phyloP scores from a whole-genome alignment of 176 grass and related monocot genomes.

The Raddia distichophylla region DNA sequence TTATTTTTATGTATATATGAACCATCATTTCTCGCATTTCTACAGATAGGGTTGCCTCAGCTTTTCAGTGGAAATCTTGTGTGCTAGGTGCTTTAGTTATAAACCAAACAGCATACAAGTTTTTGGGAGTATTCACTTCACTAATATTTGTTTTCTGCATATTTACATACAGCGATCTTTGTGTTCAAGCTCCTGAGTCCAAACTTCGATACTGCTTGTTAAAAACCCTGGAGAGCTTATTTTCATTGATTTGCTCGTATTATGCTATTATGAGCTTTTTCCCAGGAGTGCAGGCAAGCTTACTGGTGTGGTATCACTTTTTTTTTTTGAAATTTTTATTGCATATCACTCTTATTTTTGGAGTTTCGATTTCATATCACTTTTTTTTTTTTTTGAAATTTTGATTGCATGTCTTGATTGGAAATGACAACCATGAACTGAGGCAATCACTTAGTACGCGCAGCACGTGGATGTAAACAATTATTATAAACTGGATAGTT shows the following conservation, averaged over 20 bases:
- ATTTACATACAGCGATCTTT: slow-evolving; percentile 98
- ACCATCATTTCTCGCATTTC: slow-evolving; percentile 14
- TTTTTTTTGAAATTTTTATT: too few relatives aligned
- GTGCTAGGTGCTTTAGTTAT: slow-evolving; percentile 17
- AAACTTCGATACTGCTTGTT: slow-evolving; percentile 89
- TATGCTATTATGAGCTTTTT: slow-evolving; percentile 88
- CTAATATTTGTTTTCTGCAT: slow-evolving; percentile 55
- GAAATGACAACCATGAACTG: neutral
- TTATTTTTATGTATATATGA: neutral
- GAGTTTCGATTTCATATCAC: too few relatives aligned
- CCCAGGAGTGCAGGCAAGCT: slow-evolving; percentile 68
- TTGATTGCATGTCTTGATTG: slow-evolving; percentile 15
- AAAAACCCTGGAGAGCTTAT: slow-evolving; percentile 83
- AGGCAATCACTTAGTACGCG: neutral
- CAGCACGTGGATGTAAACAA: neutral
- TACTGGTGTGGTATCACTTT: neutral
- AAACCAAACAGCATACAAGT: slow-evolving; percentile 5
- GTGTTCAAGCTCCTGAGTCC: slow-evolving; percentile 88
- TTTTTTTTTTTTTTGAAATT: slow-evolving; percentile 35
- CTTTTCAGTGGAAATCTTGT: slow-evolving; percentile 16
- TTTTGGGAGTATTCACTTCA: slow-evolving; percentile 30
- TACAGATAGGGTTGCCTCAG: neutral
- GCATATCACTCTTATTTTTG: too few relatives aligned
- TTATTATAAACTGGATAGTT: too few relatives aligned
- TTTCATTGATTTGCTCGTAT: slow-evolving; percentile 90